Base-by-base conservation (phyloP, 805 yeast species). In the Candida sakaeoensis region DNA sequence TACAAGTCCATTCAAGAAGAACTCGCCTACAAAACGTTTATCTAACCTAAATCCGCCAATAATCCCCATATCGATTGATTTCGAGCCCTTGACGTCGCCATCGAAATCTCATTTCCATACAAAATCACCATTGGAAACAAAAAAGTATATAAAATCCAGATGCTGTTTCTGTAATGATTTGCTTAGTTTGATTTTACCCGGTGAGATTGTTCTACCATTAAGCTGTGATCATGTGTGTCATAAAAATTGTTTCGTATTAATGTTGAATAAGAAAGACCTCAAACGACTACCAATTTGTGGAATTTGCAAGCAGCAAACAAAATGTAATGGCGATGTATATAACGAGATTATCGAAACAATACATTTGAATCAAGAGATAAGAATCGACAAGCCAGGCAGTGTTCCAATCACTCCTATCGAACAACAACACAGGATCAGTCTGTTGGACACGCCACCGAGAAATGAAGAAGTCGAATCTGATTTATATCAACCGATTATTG, bases 211-310 rank as follows among this genome's bases (percentile, higher is more conserved):
- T 5, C 22, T 52, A 8, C 53, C 50, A 31, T 44, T 60, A 30
- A 39, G 47, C 8, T 60, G 65, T 34, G 41, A 45, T 27, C 60
- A 60, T 40, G 38, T 39, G n/a, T 53, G 59, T 31, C 65, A 60
- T 37, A 44, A 50, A 28, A 54, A 52, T 19, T 60, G 65, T 39
- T 45, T 57, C 12, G 29, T 37, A 15, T 42, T 45, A 8, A 46
- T 47, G 44, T 26, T 51, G 19, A 48, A 45, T 16, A 32, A 40
- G 10, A 45, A 34, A 32, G 39, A 51, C 24, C 19, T 44, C 22
- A 33, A 33, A 4, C 29, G 36, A 3, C 21, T 33, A 23, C 53
- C 53, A n/a, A 29, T 18, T 3, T 52, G 57, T 39, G 40, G 42
- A 8, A 26, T 36, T 10, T 52, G 57, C 21, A 41, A 46, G 9